Conservation (phyloP, 169 alveolate species). For the Cardiosporidium cionae region DNA sequence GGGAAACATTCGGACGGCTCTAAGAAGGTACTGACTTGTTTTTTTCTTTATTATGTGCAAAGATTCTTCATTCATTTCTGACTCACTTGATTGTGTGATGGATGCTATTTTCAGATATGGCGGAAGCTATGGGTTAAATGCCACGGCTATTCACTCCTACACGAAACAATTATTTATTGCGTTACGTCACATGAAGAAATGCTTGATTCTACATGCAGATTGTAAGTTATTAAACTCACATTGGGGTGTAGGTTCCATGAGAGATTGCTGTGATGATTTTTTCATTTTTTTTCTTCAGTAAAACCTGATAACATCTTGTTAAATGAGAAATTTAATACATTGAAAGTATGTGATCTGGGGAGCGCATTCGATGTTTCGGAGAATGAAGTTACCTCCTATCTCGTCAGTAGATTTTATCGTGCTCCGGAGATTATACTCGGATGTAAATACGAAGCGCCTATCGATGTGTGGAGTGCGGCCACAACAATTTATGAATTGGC, state of each 20-base stretch:
- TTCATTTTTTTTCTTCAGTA: slow-evolving; percentile 26
- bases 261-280: too few species aligned
- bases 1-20: slow-evolving; percentile 77
- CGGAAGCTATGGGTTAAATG: slow-evolving; percentile 62
- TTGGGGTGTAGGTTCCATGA: too few species aligned
- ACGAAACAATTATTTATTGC: slow-evolving; percentile 70
- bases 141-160: slow-evolving; percentile 61
- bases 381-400: slow-evolving; percentile 75
- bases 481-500: slow-evolving; percentile 91
- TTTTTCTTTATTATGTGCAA: background rate
- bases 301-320: slow-evolving; percentile 94
- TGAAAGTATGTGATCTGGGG: slow-evolving; percentile 95
- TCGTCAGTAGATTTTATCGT: slow-evolving; percentile 91
- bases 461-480: slow-evolving; percentile 95
- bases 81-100: background rate
- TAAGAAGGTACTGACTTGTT: slow-evolving; percentile 46
- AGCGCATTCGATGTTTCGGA: slow-evolving; percentile 81
- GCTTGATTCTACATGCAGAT: slow-evolving; percentile 73
- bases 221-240: slow-evolving; percentile 29
- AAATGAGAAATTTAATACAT: slow-evolving; percentile 59
- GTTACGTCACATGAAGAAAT: slow-evolving; percentile 58
- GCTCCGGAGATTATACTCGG: slow-evolving; percentile 98
- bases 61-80: background rate
- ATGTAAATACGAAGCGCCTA: slow-evolving; percentile 65
- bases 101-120: slow-evolving; percentile 48